Evolutionary conservation across 768 basidiomycete genomes (phyloP), one percentile per base, ranked within the genome.

Genomic region (Podaxis sp.): DNA sequence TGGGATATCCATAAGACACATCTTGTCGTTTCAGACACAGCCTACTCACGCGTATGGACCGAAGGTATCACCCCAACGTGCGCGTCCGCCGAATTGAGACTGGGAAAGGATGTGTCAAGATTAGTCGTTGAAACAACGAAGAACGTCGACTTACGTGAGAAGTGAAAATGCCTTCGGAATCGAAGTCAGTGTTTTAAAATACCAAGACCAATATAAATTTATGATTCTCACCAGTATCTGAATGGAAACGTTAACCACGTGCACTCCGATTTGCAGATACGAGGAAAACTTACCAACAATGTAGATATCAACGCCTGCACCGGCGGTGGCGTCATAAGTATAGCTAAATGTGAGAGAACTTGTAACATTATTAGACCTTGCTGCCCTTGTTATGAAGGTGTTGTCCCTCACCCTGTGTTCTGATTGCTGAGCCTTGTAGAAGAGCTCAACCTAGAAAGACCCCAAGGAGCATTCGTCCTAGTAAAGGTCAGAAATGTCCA

Each of bases 41-140:
- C 6, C 44, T 40, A 65, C 68, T 56, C 33, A 72, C 66, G 65
- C 60, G 50, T 71, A 66, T 57, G 51, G 64, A 8, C 73, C 76
- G 50, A 77, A 76, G 28, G 72, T 76, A 5, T 66, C 68, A 17
- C 78, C 79, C 74, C 75, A 78, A 10, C 60, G 60, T n/a, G 79
- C 79, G 49, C 79, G 76, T 15, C 78, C 79, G 28, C 69, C 75
- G 57, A 79, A 80, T 60, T 78, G 68, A 28, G 62, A 44, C 64
- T 64, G 22, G 11, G 12, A 36, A 8, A 53, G 37, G 2, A 37
- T 33, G 12, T 24, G 26, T 12, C 17, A 17, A 24, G 3, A 40
- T 20, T 26, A 7, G 41, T 22, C 3, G 24, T 46, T 36, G n/a
- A 46, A 33, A 4, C 28, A 33, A 1, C 2, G 22, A 28, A 15